Base-by-base conservation (phyloP, 225 moss, liverwort and hornwort species). In the Antitrichia curtipendula region DNA sequence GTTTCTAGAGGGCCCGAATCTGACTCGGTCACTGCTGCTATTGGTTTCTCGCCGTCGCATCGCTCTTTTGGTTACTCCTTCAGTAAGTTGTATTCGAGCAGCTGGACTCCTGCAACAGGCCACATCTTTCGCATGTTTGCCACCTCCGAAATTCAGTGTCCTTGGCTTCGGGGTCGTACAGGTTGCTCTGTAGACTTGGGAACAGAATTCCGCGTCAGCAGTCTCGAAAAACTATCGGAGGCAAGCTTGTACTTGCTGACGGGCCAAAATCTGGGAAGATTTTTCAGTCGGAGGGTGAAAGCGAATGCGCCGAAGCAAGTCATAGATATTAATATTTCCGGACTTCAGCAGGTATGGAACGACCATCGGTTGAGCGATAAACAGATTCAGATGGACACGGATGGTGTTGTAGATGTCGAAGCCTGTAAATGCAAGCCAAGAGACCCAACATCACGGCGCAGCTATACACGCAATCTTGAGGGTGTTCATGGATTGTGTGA, bases 41-140 rank as follows among this genome's bases (percentile, higher is more conserved):
- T 66, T 58, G 56, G 58, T 78, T 24, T n/a, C 47, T 74, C 62
- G 56, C 62, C 66, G 31, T 88, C 84, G 8, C 81, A 8, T 47
- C 85, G 85, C 45, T 88, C 91, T 47, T 73, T 75, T 82, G 90
- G 87, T 81, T 86, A 32, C 25, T 91, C 80, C 73, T 90, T 90
- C 12, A 81, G 50, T 23, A 68, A 80, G 61, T 58, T 83, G 34
- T 90, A 52, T 59, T 84, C 80, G 63, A 91, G 88, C 54, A 85
- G 80, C 32, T 64, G 85, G 36, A 85, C 34, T 7, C 16, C 59
- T 23, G 81, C 88, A 47, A 83, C 86, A 59, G 83, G 61, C 59
- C 87, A 66, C 18, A 69, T 89, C 75, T 83, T 90, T 50, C 79
- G 81, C 34, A 36, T 88, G 21, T 62, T 91, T 66, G 61, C 88